Conservation (phyloP, 345 rosid genomes). For the Psidium guajava region DNA sequence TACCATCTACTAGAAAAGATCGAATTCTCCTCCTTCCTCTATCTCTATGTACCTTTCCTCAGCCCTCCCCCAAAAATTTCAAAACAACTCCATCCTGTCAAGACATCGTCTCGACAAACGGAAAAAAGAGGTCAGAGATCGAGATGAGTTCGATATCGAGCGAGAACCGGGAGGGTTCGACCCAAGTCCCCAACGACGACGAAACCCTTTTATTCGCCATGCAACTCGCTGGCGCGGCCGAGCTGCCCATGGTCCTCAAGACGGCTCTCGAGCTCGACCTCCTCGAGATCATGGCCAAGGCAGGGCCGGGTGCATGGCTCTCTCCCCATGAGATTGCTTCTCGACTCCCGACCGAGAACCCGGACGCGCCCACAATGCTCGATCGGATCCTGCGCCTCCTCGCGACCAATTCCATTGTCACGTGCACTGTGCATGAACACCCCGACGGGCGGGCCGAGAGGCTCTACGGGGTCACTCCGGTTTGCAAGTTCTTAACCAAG, state of each 20-base stretch:
- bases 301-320: constrained; percentile 8
- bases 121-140: neutral
- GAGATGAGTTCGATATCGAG: neutral
- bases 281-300: constrained; percentile 21
- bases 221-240: constrained; percentile 12
- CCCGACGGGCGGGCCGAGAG: constrained; percentile 16
- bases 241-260: constrained; percentile 25
- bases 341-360: constrained; percentile 21
- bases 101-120: neutral
- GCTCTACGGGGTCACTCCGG: constrained; percentile 21
- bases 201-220: constrained; percentile 13
- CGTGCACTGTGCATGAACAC: constrained; percentile 5
- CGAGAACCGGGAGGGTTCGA: neutral
- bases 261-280: constrained; percentile 23
- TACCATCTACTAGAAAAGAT: neutral
- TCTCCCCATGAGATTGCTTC: constrained; percentile 18
- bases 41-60: neutral
- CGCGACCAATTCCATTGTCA: constrained; percentile 14
- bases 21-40: neutral
- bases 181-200: constrained; percentile 2
- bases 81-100: neutral
- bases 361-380: constrained; percentile 9
- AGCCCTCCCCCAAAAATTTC: neutral
- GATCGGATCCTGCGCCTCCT: constrained; percentile 26
- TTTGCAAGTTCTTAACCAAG: constrained; percentile 20